Evolutionary conservation across 2,329 filamentous ascomycete species (phyloP).

Genomic region (Cephalotrichum gorgonifer): DNA sequence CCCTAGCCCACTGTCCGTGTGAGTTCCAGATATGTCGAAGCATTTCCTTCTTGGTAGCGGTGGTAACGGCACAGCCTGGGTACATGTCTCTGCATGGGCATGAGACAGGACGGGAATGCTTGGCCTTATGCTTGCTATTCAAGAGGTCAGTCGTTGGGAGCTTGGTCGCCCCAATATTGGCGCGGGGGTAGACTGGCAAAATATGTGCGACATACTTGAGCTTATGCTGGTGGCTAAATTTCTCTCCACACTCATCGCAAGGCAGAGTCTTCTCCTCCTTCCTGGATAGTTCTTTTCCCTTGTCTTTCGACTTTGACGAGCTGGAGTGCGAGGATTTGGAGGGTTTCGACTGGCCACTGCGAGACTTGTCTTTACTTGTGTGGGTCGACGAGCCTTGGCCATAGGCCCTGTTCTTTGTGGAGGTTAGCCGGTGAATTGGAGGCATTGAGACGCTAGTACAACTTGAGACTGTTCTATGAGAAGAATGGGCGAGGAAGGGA

Average conservation of each 20-base stretch:
- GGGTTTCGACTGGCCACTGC: neutral
- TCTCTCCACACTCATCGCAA: neutral
- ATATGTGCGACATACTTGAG: neutral
- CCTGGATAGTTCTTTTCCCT: neutral
- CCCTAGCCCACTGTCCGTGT: neutral
- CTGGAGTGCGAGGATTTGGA: neutral
- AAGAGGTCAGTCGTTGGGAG: neutral
- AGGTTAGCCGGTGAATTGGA: too few relatives aligned
- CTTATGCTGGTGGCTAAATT: neutral
- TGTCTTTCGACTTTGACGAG: neutral
- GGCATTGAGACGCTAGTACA: too few relatives aligned
- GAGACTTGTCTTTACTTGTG: neutral
- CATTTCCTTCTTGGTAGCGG: too few relatives aligned
- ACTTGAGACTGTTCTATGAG: too few relatives aligned
- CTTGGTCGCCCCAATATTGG: too few relatives aligned
- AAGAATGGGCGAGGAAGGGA: too few relatives aligned
- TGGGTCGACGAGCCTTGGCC: too few relatives aligned
- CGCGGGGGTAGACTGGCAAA: too few relatives aligned
- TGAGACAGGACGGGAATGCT: neutral
- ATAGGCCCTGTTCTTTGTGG: neutral
- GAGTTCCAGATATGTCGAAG: neutral
- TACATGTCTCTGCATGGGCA: neutral
- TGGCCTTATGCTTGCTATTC: neutral
- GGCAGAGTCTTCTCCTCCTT: neutral
- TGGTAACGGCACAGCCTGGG: too few relatives aligned